phyloP scores from a whole-genome alignment of 2,329 filamentous ascomycete genomes.

The Colletotrichum theobromicola region DNA sequence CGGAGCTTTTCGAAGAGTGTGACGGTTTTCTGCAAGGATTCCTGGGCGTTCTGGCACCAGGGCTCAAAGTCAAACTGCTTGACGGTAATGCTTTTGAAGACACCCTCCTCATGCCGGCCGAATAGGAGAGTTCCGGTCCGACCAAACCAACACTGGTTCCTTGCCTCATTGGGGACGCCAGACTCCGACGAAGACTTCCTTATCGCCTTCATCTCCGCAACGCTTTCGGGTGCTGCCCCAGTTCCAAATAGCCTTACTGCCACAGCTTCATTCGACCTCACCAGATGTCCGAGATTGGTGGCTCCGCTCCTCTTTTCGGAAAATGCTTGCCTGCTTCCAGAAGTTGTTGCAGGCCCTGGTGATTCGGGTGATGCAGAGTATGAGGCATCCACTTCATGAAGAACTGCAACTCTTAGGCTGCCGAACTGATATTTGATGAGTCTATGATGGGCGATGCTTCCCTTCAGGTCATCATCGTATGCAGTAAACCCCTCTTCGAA shows the following conservation, averaged over 20 bases:
- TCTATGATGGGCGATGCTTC: conserved; percentile 49
- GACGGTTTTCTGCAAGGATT: not conserved
- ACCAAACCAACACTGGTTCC: not conserved
- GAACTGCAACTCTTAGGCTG: conserved; percentile 43
- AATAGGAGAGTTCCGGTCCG: not conserved
- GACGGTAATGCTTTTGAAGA: not conserved
- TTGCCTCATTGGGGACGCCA: not conserved
- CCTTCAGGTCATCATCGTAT: not conserved
- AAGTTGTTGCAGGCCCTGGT: not conserved
- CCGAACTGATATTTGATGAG: conserved; percentile 50
- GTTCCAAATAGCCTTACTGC: not conserved
- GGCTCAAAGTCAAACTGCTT: not conserved
- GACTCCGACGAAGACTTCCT: not conserved
- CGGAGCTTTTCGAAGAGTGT: not conserved
- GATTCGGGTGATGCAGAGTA: not conserved
- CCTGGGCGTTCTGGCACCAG: not conserved
- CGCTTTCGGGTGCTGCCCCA: not conserved
- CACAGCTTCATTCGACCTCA: not conserved
- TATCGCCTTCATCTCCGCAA: not conserved
- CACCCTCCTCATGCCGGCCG: not conserved
- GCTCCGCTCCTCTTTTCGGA: not conserved
- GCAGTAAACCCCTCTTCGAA: not conserved
- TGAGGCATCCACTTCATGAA: conserved; percentile 36
- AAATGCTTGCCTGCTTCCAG: not conserved
- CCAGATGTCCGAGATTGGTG: not conserved